phyloP scores from a whole-genome alignment of 495 filamentous ascomycete genomes.

The Penicillium subrubescens region DNA sequence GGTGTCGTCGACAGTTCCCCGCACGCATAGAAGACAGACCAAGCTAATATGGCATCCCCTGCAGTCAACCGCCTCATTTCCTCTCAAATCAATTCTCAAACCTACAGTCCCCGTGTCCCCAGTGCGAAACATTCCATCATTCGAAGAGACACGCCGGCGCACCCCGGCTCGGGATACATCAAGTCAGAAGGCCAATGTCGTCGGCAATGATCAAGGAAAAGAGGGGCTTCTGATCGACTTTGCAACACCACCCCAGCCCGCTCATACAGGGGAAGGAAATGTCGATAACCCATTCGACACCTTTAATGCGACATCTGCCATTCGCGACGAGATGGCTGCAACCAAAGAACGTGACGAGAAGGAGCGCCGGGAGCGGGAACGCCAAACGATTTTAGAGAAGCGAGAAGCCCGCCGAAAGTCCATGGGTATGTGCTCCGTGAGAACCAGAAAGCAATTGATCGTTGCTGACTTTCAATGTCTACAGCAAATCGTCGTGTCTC shows the following conservation, averaged over 20 bases:
- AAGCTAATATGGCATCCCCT: constrained; percentile 5
- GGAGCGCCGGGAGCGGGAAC: constrained; percentile 65
- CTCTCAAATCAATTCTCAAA: constrained; percentile 82
- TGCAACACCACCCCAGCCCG: constrained; percentile 41
- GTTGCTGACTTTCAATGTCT: constrained; percentile 7
- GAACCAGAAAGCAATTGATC: background rate
- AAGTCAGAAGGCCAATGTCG: constrained; percentile 24
- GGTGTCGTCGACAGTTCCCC: constrained; percentile 10
- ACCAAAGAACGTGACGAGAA: constrained; percentile 73
- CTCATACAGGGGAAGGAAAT: constrained; percentile 38
- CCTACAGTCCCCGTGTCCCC: constrained; percentile 71
- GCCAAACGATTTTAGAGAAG: constrained; percentile 66
- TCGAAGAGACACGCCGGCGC: constrained; percentile 47
- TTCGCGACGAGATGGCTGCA: constrained; percentile 71
- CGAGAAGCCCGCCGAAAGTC: constrained; percentile 89
- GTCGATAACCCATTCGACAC: constrained; percentile 61
- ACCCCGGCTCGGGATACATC: constrained; percentile 38
- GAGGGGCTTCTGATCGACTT: constrained; percentile 53
- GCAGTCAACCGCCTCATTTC: constrained; percentile 57
- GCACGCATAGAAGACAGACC: constrained; percentile 5
- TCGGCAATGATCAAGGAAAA: constrained; percentile 21
- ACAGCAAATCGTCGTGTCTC: constrained; percentile 88
- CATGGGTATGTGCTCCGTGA: constrained; percentile 50
- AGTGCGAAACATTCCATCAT: constrained; percentile 60
- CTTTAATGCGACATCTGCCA: constrained; percentile 47